Evolutionary conservation across 2,329 filamentous ascomycete genomes (phyloP).

Genomic region (Colletotrichum gloeosporioides): DNA sequence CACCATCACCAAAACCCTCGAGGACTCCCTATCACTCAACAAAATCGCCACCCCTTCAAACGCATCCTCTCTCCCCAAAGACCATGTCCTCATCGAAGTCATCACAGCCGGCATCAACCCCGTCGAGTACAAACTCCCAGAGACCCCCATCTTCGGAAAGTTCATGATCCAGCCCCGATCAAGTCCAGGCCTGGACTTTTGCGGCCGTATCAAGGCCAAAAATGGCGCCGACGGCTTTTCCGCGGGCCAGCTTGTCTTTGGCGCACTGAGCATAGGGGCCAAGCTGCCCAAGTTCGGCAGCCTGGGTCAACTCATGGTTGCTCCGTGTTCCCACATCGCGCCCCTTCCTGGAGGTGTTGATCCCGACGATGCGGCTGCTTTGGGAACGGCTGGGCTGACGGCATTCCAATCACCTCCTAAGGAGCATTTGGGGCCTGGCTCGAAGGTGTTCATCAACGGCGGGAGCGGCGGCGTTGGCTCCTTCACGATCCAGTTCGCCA

Average conservation of each 20-base stretch:
- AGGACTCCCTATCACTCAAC: background rate
- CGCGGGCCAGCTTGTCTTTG: constrained; percentile 25
- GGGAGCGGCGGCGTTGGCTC: constrained; percentile 42
- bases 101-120: constrained; percentile 49
- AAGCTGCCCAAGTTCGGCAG: constrained; percentile 16
- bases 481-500: constrained; percentile 43
- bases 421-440: background rate
- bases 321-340: background rate
- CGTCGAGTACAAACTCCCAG: constrained; percentile 52
- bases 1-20: background rate
- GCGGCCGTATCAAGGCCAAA: constrained; percentile 47
- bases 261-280: background rate
- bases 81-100: constrained; percentile 47
- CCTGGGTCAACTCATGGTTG: constrained; percentile 23
- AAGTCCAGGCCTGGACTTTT: constrained; percentile 55
- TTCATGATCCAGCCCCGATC: background rate
- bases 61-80: background rate
- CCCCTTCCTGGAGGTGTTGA: constrained; percentile 16
- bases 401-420: constrained; percentile 26
- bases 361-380: constrained; percentile 25
- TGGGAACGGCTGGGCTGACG: constrained; percentile 28
- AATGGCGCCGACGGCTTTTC: background rate
- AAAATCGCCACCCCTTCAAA: background rate
- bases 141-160: constrained; percentile 40
- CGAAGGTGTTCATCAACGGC: constrained; percentile 38